A percentile compares a stretch with the other conserved stretches of the same genome.
phyloP scores from a whole-genome alignment of 495 filamentous ascomycete species.

The Penicillium paxilli region DNA sequence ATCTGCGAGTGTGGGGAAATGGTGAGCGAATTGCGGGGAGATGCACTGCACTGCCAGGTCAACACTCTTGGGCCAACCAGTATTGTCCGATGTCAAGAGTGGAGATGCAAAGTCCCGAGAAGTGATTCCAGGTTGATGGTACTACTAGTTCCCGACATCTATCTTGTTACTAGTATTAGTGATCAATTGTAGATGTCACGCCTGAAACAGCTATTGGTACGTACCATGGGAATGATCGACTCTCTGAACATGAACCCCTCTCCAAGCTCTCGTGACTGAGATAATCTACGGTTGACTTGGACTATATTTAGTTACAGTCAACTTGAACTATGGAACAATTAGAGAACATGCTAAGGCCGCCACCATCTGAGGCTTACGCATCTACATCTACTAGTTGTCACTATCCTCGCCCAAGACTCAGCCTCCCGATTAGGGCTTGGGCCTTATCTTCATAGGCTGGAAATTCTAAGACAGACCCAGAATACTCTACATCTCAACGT shows the following conservation, averaged over 20 bases:
- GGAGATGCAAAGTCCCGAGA: neutral
- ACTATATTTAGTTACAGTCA: conserved; percentile 6
- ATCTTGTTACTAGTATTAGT: neutral
- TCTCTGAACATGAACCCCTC: neutral
- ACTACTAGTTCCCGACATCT: neutral
- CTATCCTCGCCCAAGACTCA: neutral
- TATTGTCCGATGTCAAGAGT: neutral
- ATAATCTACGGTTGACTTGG: neutral
- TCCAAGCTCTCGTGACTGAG: neutral
- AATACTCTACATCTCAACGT: neutral
- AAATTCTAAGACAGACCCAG: neutral
- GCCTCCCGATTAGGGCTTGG: neutral
- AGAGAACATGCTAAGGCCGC: neutral
- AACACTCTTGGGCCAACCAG: neutral
- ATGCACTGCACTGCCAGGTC: neutral
- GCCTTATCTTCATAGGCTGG: neutral
- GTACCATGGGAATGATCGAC: neutral
- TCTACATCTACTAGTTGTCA: neutral
- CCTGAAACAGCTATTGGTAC: neutral
- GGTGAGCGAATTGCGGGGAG: conserved; percentile 2
- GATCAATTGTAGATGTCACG: neutral
- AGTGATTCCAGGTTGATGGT: too few species aligned
- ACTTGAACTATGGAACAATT: neutral
- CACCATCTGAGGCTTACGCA: neutral
- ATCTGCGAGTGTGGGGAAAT: neutral